Evolutionary conservation across 805 yeast genomes (phyloP).

Genomic region (Barnettozyma salicaria): DNA sequence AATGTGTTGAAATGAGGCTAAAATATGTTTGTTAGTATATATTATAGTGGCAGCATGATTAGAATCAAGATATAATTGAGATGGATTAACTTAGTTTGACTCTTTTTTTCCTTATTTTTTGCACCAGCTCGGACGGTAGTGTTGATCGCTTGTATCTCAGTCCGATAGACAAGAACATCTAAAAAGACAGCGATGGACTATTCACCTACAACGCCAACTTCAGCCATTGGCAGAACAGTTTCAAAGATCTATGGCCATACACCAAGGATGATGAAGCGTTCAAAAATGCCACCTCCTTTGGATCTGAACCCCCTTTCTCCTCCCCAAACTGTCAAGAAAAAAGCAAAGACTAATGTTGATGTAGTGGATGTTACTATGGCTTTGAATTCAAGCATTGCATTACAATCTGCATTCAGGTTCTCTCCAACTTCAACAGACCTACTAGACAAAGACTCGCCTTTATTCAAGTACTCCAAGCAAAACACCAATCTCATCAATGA

Average conservation of each 20-base stretch:
- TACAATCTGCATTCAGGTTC: constrained; percentile 2
- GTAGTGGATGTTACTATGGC: background rate
- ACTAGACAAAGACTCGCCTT: constrained; percentile 6
- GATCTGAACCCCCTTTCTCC: constrained; percentile 20
- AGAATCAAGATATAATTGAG: too few species aligned
- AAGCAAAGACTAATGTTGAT: background rate
- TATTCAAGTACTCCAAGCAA: constrained; percentile 7
- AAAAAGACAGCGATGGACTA: constrained; percentile 1
- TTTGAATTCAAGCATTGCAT: background rate
- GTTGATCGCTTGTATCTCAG: background rate
- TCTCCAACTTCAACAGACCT: background rate
- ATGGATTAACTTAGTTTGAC: too few species aligned
- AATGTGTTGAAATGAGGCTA: background rate
- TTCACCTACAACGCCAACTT: constrained; percentile 7
- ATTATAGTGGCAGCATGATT: too few species aligned
- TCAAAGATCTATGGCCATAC: constrained; percentile 7
- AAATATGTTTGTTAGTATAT: too few species aligned
- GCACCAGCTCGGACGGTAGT: too few species aligned
- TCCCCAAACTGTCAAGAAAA: constrained; percentile 17
- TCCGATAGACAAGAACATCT: background rate
- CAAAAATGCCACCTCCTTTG: constrained; percentile 22
- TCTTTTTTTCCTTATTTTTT: too few species aligned
- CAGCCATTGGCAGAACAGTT: constrained; percentile 2
- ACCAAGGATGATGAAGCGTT: constrained; percentile 19
- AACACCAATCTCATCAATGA: constrained; percentile 21